Evolutionary conservation across 2,329 filamentous ascomycete species (phyloP), one percentile per base, ranked within the genome.

Genomic region (Fusarium poae): DNA sequence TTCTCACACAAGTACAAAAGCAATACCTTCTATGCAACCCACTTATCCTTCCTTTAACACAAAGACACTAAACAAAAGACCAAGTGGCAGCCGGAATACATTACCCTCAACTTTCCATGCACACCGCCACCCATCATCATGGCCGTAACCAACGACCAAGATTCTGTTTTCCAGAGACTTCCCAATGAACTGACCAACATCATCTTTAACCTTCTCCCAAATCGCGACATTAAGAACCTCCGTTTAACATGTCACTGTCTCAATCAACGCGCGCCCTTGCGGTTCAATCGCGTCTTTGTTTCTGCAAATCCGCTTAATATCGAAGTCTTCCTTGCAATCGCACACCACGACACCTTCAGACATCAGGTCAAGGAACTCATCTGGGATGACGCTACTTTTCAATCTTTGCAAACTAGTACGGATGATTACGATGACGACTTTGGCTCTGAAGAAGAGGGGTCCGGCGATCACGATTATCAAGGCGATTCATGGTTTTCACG

Each of bases 311-410:
- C 29, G 3, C 54, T 23, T 4, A 29, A 52, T 23, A n/a, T 51
- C 3, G 1, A 43, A 6, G 54, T 52, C 3, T 34, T 57, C 3
- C 21, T 42, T 9, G 21, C 45, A 2, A 1, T 57, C 2, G 45
- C 23, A 2, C 43, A 57, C 29, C 35, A 57, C 3, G 8, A 57
- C 5, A 15, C 3, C 1, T 57, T 57, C 10, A 30, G 45, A 5
- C 29, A 49, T 2, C 18, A 35, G 6, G 45, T 51, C 5, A 35
- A 12, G 30, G 37, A 57, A 27, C 20, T 51, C 4, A 37, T 51
- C 7, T 51, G 54, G 54, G 52, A 51, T 6, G 54, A 57, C 20
- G 37, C 54, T 21, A 27, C 23, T 16, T n/a, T 57, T 9, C 29
- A 4, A 3, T n/a, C 12, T 30, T 5, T 32, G 13, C 12, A 21